A percentile compares a stretch with the other conserved stretches of the same genome.
phyloP scores from a whole-genome alignment of 306 rosid species.

The Citrullus mucosospermus region DNA sequence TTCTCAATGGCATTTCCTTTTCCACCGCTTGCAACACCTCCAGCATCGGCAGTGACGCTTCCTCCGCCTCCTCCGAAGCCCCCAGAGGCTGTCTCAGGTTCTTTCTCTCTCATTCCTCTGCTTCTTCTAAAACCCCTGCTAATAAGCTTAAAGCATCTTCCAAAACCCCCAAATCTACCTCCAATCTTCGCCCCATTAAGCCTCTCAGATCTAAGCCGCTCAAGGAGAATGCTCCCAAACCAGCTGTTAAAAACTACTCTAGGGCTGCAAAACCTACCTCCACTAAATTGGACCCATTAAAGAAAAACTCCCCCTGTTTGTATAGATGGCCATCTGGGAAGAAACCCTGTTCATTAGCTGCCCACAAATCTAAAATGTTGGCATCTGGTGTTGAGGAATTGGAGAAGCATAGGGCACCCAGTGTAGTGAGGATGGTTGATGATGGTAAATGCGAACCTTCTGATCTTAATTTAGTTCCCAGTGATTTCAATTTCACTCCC shows the following conservation, averaged over 20 bases:
- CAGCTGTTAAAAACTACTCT: conserved; percentile 10
- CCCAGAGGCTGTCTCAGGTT: conserved; percentile 71
- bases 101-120: conserved; percentile 36
- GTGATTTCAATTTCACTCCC: conserved; percentile 33
- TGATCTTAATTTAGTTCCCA: conserved; percentile 13
- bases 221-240: conserved; percentile 35
- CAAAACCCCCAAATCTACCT: conserved; percentile 38
- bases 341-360: conserved; percentile 24
- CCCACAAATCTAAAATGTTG: conserved; percentile 22
- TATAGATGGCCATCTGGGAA: conserved; percentile 51
- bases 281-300: conserved; percentile 11
- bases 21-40: conserved; percentile 17
- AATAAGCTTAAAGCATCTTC: conserved; percentile 17
- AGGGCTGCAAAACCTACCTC: conserved; percentile 13
- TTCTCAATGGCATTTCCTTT: neutral
- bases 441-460: conserved; percentile 15
- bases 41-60: conserved; percentile 36
- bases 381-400: conserved; percentile 21
- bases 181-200: conserved; percentile 15
- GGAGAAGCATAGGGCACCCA: neutral
- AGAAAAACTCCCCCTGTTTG: conserved; percentile 41
- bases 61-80: conserved; percentile 38
- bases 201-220: conserved; percentile 23
- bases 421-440: conserved; percentile 15
- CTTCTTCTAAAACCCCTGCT: conserved; percentile 32